phyloP scores from a whole-genome alignment of 1,139 yeast species.

The Saccharomyces hybrid region DNA sequence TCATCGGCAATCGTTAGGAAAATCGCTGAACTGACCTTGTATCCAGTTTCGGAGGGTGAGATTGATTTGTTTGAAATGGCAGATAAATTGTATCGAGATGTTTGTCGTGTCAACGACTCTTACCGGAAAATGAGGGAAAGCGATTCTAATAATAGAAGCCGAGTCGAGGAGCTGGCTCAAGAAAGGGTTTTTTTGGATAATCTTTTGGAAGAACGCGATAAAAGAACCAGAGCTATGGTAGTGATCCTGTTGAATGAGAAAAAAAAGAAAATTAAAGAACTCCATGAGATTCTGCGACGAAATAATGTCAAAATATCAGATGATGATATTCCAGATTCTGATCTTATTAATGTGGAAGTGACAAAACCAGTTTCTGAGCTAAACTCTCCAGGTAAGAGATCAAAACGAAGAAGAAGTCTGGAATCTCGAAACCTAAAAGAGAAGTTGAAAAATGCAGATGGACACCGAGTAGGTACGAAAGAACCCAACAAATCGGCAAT shows the following conservation, averaged over 20 bases:
- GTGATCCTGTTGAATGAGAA: constrained; percentile 24
- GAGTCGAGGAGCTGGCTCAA: constrained; percentile 7
- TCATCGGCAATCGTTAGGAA: constrained; percentile 16
- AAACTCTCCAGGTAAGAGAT: constrained; percentile 26
- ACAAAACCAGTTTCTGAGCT: constrained; percentile 14
- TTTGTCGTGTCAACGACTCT: constrained; percentile 12
- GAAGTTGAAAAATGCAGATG: neutral
- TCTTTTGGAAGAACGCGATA: constrained; percentile 18
- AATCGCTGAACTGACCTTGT: constrained; percentile 17
- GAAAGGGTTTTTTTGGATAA: constrained; percentile 12
- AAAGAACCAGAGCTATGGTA: constrained; percentile 14
- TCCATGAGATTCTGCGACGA: constrained; percentile 6
- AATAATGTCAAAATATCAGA: constrained; percentile 3
- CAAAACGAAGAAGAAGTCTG: constrained; percentile 3
- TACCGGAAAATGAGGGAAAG: constrained; percentile 2
- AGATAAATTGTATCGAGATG: constrained; percentile 10
- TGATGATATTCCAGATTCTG: constrained; percentile 14
- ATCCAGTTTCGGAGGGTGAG: constrained; percentile 11
- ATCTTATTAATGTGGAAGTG: constrained; percentile 17
- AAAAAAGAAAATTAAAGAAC: constrained; percentile 20
- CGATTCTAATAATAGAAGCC: neutral
- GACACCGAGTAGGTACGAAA: neutral
- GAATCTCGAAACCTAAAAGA: neutral
- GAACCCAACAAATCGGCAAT: neutral
- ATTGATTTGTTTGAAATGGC: constrained; percentile 24